These are phyloP conservation scores for Tolypocladium ovalisporum DNA, from an alignment of 2,329 filamentous ascomycete species.

Conservation along the genomic window DNA sequence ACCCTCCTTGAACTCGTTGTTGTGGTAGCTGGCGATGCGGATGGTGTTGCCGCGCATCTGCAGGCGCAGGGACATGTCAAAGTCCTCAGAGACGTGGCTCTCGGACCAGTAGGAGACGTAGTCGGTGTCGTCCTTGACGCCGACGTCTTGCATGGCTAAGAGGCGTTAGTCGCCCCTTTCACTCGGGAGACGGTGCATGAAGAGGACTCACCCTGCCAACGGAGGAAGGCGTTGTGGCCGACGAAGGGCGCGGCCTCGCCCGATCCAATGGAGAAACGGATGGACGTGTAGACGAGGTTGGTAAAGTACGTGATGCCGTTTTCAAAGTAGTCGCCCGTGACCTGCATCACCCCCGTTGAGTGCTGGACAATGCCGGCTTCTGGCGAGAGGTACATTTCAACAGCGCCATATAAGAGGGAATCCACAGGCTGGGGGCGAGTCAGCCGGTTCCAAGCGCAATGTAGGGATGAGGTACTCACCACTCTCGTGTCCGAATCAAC, in stretches of 20 bases:
- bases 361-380: conserved; percentile 65
- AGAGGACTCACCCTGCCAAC: conserved; percentile 38
- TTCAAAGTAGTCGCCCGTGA: conserved; percentile 62
- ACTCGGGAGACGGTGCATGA: too few species aligned
- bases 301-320: conserved; percentile 68
- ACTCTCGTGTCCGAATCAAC: conserved; percentile 61
- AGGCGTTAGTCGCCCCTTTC: not conserved
- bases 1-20: conserved; percentile 61
- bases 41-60: conserved; percentile 59
- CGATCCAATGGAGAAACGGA: conserved; percentile 57
- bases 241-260: conserved; percentile 68
- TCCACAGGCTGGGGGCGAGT: conserved; percentile 35
- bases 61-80: conserved; percentile 63
- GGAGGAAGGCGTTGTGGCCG: conserved; percentile 65
- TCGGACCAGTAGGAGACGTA: conserved; percentile 66
- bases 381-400: conserved; percentile 59
- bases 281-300: conserved; percentile 64
- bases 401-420: conserved; percentile 57
- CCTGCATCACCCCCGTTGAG: conserved; percentile 66
- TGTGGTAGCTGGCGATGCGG: conserved; percentile 58
- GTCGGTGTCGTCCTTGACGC: conserved; percentile 23
- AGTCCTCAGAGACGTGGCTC: conserved; percentile 66
- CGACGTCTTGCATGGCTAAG: conserved; percentile 23
- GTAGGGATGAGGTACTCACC: conserved; percentile 2
- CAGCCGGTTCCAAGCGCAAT: not conserved